phyloP scores from a whole-genome alignment of 805 yeast species.

The Tanozyma kutaoensis region DNA sequence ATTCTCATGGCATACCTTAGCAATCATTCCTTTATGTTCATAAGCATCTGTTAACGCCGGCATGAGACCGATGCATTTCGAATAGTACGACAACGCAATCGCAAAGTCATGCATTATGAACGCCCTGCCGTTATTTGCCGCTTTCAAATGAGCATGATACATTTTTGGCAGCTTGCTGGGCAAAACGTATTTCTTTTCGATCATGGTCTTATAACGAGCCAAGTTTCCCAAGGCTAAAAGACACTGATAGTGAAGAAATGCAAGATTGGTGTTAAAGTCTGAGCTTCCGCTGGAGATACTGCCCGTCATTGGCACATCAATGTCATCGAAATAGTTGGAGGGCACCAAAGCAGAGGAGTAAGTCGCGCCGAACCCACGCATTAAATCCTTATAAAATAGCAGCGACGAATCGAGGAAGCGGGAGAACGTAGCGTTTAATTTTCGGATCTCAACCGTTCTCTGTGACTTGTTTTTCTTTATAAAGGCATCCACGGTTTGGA shows the following conservation, averaged over 20 bases:
- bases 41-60: constrained; percentile 62
- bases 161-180: constrained; percentile 5
- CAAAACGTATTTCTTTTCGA: constrained; percentile 3
- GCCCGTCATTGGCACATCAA: not conserved
- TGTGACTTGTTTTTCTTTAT: constrained; percentile 5
- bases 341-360: constrained; percentile 20
- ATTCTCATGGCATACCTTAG: constrained; percentile 28
- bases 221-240: constrained; percentile 8
- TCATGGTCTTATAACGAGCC: constrained; percentile 4
- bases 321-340: constrained; percentile 1
- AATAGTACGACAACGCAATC: constrained; percentile 21
- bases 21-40: constrained; percentile 41
- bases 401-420: constrained; percentile 35
- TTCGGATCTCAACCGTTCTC: constrained; percentile 38
- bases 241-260: constrained; percentile 5
- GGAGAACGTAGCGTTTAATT: constrained; percentile 35
- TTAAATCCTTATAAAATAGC: constrained; percentile 32
- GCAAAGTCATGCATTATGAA: constrained; percentile 10
- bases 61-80: constrained; percentile 38
- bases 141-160: constrained; percentile 4
- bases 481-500: constrained; percentile 6
- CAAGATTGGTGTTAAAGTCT: constrained; percentile 5
- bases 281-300: too few species aligned
- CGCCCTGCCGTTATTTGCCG: constrained; percentile 14
- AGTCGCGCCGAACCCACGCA: constrained; percentile 24